Percentiles rank a stretch among this genome's conserved stretches.
phyloP scores from a whole-genome alignment of 2,329 filamentous ascomycete species.

The Albifimbria verrucaria region DNA sequence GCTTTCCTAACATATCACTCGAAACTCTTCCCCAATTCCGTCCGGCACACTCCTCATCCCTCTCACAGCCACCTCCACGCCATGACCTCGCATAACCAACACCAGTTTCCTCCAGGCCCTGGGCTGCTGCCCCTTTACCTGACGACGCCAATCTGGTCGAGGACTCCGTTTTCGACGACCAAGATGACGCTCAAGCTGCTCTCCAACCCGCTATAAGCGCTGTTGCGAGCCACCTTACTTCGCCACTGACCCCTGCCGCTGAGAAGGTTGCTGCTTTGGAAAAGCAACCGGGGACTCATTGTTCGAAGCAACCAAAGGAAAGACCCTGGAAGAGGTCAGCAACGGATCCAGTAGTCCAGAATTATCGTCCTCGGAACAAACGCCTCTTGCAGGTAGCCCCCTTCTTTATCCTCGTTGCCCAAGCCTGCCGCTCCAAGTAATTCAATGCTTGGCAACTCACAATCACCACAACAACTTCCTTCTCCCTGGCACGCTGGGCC shows the following conservation, averaged over 20 bases:
- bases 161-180: constrained; percentile 31
- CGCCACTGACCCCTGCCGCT: constrained; percentile 50
- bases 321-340: constrained; percentile 6
- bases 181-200: constrained; percentile 57
- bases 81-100: constrained; percentile 6
- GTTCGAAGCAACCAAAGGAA: constrained; percentile 13
- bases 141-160: constrained; percentile 12
- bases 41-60: too few species aligned
- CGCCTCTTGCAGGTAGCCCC: constrained; percentile 4
- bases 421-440: constrained; percentile 6
- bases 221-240: constrained; percentile 52
- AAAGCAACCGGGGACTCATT: constrained; percentile 24
- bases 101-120: constrained; percentile 6
- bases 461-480: constrained; percentile 14
- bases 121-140: constrained; percentile 8
- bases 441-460: constrained; percentile 4
- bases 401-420: constrained; percentile 1
- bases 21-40: too few species aligned
- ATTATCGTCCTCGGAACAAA: constrained; percentile 15
- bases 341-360: constrained; percentile 21
- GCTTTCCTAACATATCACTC: too few species aligned
- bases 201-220: constrained; percentile 58
- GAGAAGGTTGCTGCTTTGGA: constrained; percentile 58
- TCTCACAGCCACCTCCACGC: not conserved
- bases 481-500: constrained; percentile 26